These are phyloP conservation scores for Rhodotorula sp. DNA, from an alignment of 1,284 basidiomycete genomes.

Conservation along the genomic window DNA sequence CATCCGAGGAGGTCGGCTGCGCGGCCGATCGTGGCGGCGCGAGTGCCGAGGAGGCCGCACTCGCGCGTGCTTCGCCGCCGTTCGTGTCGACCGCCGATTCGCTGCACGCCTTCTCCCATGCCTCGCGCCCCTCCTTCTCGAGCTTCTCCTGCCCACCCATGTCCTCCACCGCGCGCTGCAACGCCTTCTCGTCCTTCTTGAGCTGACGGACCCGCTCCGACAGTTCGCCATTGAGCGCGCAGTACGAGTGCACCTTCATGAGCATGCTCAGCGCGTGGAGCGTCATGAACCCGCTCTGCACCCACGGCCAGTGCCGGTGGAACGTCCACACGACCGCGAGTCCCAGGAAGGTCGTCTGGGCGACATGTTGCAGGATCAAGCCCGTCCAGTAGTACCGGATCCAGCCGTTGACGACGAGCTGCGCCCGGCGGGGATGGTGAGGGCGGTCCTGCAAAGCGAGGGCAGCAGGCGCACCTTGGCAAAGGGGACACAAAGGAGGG, in stretches of 20 bases:
- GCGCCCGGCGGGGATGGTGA: neutral
- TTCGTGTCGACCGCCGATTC: neutral
- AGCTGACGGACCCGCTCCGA: conserved; percentile 49
- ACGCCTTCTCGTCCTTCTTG: conserved; percentile 54
- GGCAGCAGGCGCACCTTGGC: conserved; percentile 59
- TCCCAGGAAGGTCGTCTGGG: conserved; percentile 70
- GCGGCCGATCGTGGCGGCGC: neutral
- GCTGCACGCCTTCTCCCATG: conserved; percentile 21
- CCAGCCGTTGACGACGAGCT: conserved; percentile 67
- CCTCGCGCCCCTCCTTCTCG: conserved; percentile 15
- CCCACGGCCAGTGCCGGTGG: conserved; percentile 89
- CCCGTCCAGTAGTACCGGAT: conserved; percentile 76
- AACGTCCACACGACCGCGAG: conserved; percentile 80
- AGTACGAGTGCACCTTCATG: conserved; percentile 97
- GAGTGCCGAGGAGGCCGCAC: neutral
- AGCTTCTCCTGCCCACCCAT: conserved; percentile 68
- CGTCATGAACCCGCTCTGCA: conserved; percentile 62
- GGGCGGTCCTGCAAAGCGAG: neutral
- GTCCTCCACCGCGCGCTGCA: conserved; percentile 58
- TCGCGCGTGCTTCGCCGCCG: neutral
- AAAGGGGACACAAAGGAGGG: conserved; percentile 77
- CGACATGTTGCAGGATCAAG: conserved; percentile 70
- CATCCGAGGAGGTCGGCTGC: conserved; percentile 28
- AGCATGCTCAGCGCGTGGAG: conserved; percentile 70
- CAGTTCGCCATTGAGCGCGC: conserved; percentile 83